phyloP scores from a whole-genome alignment of 148 eudicot species.

The Spergularia bocconei region DNA sequence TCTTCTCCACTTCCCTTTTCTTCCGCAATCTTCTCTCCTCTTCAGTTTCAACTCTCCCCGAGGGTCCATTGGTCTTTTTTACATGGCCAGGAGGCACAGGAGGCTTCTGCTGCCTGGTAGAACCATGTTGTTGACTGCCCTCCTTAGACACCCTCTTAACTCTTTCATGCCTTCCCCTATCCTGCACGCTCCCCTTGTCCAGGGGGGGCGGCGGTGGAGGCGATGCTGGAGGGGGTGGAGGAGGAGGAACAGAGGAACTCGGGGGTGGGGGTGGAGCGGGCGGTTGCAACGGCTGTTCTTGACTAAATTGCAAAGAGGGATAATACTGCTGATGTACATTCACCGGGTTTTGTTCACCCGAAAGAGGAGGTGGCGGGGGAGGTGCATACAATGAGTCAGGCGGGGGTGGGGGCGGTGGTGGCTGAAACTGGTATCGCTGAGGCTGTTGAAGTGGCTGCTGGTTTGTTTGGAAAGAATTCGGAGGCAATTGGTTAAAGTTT shows the following conservation, averaged over 20 bases:
- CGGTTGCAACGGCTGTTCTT: conserved; percentile 44
- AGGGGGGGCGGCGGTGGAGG: conserved; percentile 46
- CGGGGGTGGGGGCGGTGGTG: conserved; percentile 76
- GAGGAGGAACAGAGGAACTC: conserved; percentile 54
- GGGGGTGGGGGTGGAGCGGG: conserved; percentile 70
- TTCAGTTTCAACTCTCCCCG: conserved; percentile 77
- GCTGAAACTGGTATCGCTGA: conserved; percentile 53
- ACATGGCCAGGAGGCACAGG: conserved; percentile 44
- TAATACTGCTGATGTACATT: conserved; percentile 57
- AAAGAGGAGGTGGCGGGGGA: conserved; percentile 60
- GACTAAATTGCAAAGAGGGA: conserved; percentile 66
- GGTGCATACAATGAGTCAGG: conserved; percentile 71
- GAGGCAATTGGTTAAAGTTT: conserved; percentile 38
- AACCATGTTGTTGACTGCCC: conserved; percentile 34
- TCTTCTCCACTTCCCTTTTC: conserved; percentile 76
- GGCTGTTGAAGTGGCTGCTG: conserved; percentile 52
- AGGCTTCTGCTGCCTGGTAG: conserved; percentile 59
- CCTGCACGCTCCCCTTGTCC: conserved; percentile 49
- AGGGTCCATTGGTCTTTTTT: conserved; percentile 48
- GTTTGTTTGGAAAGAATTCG: conserved; percentile 41
- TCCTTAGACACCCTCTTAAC: conserved; percentile 47
- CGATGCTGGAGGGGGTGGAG: conserved; percentile 68
- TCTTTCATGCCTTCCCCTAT: conserved; percentile 36
- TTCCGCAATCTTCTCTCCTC: conserved; percentile 89
- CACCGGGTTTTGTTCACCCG: conserved; percentile 22